Evolutionary conservation across 352 stramenopile species (phyloP), one percentile per base, ranked within the genome.

Genomic region (Phytophthora idaei): DNA sequence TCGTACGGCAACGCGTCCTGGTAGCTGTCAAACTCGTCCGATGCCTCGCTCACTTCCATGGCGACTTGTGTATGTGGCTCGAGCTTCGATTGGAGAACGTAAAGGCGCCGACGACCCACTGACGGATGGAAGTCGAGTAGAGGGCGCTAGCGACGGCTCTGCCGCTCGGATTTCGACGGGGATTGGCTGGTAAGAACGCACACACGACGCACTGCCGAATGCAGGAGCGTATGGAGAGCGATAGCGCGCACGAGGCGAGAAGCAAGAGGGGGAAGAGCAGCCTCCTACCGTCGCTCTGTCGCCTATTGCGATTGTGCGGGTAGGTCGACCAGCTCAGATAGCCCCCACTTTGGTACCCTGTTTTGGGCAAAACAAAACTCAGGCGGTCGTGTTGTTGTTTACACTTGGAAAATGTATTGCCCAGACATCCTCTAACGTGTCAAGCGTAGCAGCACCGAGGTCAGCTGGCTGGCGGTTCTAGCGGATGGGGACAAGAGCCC

Each of bases 1-100:
- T 79, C 64, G 9, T 74, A 73, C 36, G 63, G 64, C 12, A 78
- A 27, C 28, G 59, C 25, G 29, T 75, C 62, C 54, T 77, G 51
- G 39, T 47, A 77, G 57, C 56, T 54, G 42, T 67, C 56, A 7
- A 76, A 68, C 50, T 76, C 63, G 36, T 79, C 61, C 2, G 55
- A 60, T 21, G 61, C 47, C 11, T 67, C 53, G 14, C 14, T 64
- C 42, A 55, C 14, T 11, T 77, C 64, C 63, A 82, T 82, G 39
- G 37, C 49, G 15, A 32, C 52, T 60, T 49, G 27, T 45, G 10
- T 61, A 5, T 63, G 44, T 51, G 51, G 31, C 15, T 55, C 64
- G 31, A 17, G 36, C 54, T 59, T 60, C 42, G 45, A 53, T 29
- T 45, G 37, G 31, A 31, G 29, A 17, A 62, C 29, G 69, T 69